Percentiles rank a stretch among this genome's conserved stretches.
Conservation (phyloP, 345 rosid species). For the Acer yangbiense region DNA sequence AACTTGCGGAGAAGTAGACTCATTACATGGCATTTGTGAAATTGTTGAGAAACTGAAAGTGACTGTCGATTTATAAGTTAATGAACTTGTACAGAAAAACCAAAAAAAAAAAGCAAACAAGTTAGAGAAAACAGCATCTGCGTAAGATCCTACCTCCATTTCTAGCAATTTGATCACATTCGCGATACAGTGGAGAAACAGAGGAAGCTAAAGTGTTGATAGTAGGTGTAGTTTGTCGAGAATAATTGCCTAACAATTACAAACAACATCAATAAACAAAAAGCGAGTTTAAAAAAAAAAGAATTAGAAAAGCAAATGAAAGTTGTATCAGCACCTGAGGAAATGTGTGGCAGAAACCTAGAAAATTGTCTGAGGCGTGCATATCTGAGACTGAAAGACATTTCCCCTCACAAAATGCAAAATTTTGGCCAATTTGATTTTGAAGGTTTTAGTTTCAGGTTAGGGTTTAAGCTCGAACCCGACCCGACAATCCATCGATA, state of each 20-base stretch:
- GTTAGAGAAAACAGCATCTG: conserved; percentile 34
- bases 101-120: background rate
- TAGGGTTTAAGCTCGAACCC: conserved; percentile 29
- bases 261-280: conserved; percentile 1
- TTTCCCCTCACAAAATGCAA: conserved; percentile 18
- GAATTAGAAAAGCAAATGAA: background rate
- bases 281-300: background rate
- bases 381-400: conserved; percentile 38
- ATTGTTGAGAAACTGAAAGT: conserved; percentile 54
- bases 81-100: background rate
- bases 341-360: conserved; percentile 41
- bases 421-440: background rate
- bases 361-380: conserved; percentile 40
- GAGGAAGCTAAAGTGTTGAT: conserved; percentile 23
- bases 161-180: conserved; percentile 12
- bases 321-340: conserved; percentile 38
- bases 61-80: conserved; percentile 50
- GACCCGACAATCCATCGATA: background rate
- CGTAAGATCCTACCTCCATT: conserved; percentile 17
- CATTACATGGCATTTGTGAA: conserved; percentile 39
- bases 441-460: conserved; percentile 21
- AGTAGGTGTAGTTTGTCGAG: conserved; percentile 14
- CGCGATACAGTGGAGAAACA: conserved; percentile 25
- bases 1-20: conserved; percentile 30
- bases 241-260: conserved; percentile 34